Base-by-base conservation (phyloP, 495 filamentous ascomycete species). In the Immersiella caudata region DNA sequence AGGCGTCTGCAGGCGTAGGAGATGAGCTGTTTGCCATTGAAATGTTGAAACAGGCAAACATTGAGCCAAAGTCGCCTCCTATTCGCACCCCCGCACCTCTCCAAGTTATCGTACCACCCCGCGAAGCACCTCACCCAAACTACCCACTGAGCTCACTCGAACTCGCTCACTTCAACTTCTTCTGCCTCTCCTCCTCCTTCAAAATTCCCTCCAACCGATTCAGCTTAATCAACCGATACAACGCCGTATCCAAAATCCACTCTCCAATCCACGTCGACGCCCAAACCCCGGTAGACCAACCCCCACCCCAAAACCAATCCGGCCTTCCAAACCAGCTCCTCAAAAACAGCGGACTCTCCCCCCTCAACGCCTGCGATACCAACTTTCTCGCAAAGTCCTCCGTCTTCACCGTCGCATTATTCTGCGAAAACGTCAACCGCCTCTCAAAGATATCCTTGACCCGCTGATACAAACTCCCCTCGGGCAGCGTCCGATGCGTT, bases 291-390 rank as follows among this genome's bases (percentile, higher is more conserved):
- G 26, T 52, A 2, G 81, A 70, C 70, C 73, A 58, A 0, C 82
- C 82, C 2, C 82, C 82, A 0, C 70, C 75, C 80, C 80, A 83
- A 62, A 83, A 82, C 78, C 81, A 84, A 64, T 83, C 81, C 7
- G 82, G 77, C 18, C 81, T 62, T 0, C 81, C 81, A 18, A 84
- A 73, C 80, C 78, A 81, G 18, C 67, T 52, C 3, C 80, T 65
- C 27, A 82, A 22, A 27, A 79, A 63, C 49, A 67, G 21, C 5
- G 81, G 79, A 16, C 68, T 62, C 68, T 80, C 80, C 0, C 71
- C 65, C 46, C 65, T 66, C 12, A 85, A 69, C 24, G 81, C 82
- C 18, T 70, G 70, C 11, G 35, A 26, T 1, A 83, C 79, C 16
- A 83, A 51, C 22, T 75, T 71, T 49, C 52, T 52, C 2, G 82